These are phyloP conservation scores for Linum trigynum DNA, from an alignment of 345 rosid genomes.

Conservation along the genomic window DNA sequence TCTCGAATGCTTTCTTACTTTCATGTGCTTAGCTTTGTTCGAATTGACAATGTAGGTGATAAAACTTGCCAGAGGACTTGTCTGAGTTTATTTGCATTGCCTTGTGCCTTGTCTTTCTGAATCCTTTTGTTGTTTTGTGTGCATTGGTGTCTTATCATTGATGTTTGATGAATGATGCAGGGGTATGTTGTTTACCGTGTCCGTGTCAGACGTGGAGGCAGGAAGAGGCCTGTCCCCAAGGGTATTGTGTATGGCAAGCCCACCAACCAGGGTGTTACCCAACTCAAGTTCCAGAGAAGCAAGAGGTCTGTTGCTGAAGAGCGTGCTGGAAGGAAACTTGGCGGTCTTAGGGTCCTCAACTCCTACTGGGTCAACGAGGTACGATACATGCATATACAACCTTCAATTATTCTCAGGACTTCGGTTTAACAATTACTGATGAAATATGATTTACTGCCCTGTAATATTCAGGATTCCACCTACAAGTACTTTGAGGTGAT, in stretches of 20 bases:
- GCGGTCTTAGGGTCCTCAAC: conserved; percentile 58
- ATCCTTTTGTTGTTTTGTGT: conserved; percentile 6
- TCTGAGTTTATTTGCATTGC: too few species aligned
- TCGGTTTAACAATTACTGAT: too few species aligned
- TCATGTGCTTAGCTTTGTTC: conserved; percentile 14
- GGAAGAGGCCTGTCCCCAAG: conserved; percentile 93
- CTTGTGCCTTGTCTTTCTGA: too few species aligned
- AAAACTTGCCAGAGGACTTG: too few species aligned
- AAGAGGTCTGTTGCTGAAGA: conserved; percentile 94
- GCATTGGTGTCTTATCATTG: conserved; percentile 26
- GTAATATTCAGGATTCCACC: conserved; percentile 59
- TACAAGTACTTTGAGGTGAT: conserved; percentile 48
- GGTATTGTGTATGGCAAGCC: conserved; percentile 40
- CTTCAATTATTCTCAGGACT: neutral
- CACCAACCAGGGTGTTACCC: conserved; percentile 72
- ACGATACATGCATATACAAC: conserved; percentile 8
- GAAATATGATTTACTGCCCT: neutral
- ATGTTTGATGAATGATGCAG: conserved; percentile 35
- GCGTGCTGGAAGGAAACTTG: conserved; percentile 34
- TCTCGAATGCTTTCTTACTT: conserved; percentile 13
- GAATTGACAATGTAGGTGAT: too few species aligned
- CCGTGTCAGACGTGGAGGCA: conserved; percentile 88
- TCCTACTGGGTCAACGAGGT: conserved; percentile 99
- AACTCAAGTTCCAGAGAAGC: conserved; percentile 92
- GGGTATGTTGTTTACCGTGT: conserved; percentile 82